Conservation (phyloP, 2,329 filamentous ascomycete genomes). For the Ceratocystis cacaofunesta region DNA sequence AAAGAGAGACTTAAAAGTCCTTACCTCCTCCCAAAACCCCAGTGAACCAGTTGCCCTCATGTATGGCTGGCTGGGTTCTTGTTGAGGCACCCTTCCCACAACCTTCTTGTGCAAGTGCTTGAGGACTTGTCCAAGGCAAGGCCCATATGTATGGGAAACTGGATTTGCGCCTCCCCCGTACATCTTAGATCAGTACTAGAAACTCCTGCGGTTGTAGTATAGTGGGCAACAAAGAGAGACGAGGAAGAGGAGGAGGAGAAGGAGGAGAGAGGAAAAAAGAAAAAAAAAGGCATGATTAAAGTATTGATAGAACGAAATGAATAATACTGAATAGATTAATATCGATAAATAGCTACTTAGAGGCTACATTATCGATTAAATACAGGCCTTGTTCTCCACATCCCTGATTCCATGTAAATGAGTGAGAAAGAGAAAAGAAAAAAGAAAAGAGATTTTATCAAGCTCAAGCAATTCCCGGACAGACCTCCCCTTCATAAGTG, state of each 20-base stretch:
- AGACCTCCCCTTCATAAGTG: neutral
- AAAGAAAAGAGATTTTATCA: neutral
- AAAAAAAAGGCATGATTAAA: neutral
- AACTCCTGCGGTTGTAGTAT: neutral
- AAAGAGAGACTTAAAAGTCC: neutral
- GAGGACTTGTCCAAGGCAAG: neutral
- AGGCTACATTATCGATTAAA: neutral
- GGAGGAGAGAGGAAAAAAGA: neutral
- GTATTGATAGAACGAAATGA: neutral
- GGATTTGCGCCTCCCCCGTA: neutral
- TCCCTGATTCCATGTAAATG: neutral
- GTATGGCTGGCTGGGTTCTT: neutral
- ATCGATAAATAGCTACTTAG: neutral
- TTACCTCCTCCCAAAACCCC: neutral
- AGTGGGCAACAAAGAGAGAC: neutral
- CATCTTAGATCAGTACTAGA: neutral
- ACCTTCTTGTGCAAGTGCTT: neutral
- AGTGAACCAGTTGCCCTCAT: neutral
- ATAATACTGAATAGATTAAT: neutral
- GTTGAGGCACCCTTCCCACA: neutral
- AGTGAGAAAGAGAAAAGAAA: neutral
- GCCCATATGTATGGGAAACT: neutral
- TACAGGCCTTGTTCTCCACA: neutral
- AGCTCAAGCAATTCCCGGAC: neutral
- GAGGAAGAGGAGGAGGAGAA: neutral